Conservation (phyloP, 257 asterid species). For the Petunia axillaris region DNA sequence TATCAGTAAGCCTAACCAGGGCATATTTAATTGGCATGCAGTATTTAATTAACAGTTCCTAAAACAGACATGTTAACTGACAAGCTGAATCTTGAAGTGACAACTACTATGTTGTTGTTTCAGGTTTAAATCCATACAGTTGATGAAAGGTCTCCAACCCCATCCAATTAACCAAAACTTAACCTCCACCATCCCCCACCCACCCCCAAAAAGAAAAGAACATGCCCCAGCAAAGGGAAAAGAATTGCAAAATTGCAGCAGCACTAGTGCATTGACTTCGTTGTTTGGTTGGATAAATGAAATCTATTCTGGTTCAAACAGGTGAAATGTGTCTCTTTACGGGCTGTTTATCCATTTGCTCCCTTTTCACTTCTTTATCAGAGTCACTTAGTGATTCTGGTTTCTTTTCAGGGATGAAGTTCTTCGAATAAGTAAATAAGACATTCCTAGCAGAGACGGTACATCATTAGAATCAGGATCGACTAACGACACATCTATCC, state of each 20-base stretch:
- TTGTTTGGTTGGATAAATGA: background rate
- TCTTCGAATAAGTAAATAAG: background rate
- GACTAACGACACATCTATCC: background rate
- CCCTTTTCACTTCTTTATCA: background rate
- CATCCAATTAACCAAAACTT: no score
- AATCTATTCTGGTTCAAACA: slow-evolving; percentile 4
- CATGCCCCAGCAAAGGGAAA: background rate
- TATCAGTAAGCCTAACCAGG: background rate
- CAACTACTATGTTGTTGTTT: background rate
- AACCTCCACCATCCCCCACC: background rate
- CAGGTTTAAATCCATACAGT: background rate
- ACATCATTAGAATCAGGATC: background rate
- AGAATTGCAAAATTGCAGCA: background rate
- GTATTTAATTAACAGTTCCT: background rate
- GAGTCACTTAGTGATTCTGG: background rate
- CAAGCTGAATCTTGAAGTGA: background rate
- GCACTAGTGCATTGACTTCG: background rate
- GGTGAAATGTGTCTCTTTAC: slow-evolving; percentile 4
- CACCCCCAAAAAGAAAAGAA: background rate
- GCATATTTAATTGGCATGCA: background rate
- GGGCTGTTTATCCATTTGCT: background rate
- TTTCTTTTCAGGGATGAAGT: background rate
- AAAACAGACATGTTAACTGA: background rate
- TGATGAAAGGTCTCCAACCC: background rate
- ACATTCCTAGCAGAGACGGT: background rate